phyloP scores from a whole-genome alignment of 2,329 filamentous ascomycete species.

The Aureobasidium melanogenum region DNA sequence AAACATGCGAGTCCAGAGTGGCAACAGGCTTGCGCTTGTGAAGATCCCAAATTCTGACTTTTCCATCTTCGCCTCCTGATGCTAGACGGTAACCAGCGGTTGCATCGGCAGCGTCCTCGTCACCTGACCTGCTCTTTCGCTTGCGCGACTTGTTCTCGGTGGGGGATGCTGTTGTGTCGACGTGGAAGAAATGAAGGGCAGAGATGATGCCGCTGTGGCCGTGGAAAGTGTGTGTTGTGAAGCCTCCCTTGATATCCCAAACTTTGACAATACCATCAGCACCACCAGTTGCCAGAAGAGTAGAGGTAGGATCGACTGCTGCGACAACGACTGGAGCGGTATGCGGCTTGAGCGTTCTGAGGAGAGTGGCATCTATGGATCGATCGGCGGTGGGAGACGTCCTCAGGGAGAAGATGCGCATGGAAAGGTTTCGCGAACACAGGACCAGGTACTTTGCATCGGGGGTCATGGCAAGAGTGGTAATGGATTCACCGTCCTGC shows the following conservation, averaged over 20 bases:
- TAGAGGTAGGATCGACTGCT: slow-evolving; percentile 77
- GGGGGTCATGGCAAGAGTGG: slow-evolving; percentile 72
- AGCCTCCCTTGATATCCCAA: slow-evolving; percentile 88
- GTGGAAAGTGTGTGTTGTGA: slow-evolving; percentile 89
- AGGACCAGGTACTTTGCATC: slow-evolving; percentile 79
- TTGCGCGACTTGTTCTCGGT: slow-evolving; percentile 27
- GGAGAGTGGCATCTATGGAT: slow-evolving; percentile 55
- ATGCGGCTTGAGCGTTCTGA: slow-evolving; percentile 82
- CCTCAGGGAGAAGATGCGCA: slow-evolving; percentile 78
- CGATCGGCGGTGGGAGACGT: slow-evolving; percentile 47
- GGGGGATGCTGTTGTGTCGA: slow-evolving; percentile 18
- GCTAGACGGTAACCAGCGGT: slow-evolving; percentile 66
- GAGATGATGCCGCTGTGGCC: slow-evolving; percentile 88
- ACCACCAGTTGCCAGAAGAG: slow-evolving; percentile 82
- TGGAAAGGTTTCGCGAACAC: slow-evolving; percentile 90
- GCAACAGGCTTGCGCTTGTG: slow-evolving; percentile 71
- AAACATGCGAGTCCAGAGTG: slow-evolving; percentile 83
- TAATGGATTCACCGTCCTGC: slow-evolving; percentile 59
- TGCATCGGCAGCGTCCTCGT: slow-evolving; percentile 41
- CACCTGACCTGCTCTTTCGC: slow-evolving; percentile 40
- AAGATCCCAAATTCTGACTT: slow-evolving; percentile 84
- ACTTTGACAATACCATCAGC: slow-evolving; percentile 93
- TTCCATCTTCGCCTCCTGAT: slow-evolving; percentile 89
- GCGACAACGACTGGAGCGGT: slow-evolving; percentile 80
- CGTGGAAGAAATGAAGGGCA: slow-evolving; percentile 82